Base-by-base conservation (phyloP, 306 rosid genomes). In the Arachis hypogaea region DNA sequence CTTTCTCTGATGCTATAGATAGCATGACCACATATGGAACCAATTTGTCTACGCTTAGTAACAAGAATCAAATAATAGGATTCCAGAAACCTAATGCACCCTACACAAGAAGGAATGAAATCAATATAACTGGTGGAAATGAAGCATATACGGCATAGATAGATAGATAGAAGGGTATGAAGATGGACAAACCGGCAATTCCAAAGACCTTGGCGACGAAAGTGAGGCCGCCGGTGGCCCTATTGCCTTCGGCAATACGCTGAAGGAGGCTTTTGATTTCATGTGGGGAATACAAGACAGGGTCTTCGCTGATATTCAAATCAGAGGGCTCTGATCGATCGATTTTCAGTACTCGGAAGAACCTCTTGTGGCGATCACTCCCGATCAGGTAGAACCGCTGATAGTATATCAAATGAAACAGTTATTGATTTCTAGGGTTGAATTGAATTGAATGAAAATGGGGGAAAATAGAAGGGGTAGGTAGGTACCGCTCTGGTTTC, bases 281-380 rank as follows among this genome's bases (percentile, higher is more conserved):
- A 12, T 85, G 87, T 1, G 88, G 84, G 3, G 98, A 94, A 82
- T 94, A 94, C 5, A 89, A 80, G 7, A 87, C 96, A 0, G 97
- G 98, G 71, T 94, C 98, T 81, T 94, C 95, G 56, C 91, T 87
- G 44, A 91, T 77, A 36, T 86, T 87, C 66, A 94, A 91, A 82
- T 94, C 98, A 1, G 89, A 88, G 8, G 88, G 86, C 72, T 94
- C 98, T 7, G 94, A 89, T n/a, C 98, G 95, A 80, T 94, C 98
- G 4, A 94, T 88, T 84, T 94, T 94, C 82, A 94, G 75, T 16
- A 94, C 96, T 2, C 97, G 88, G 71, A 82, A 88, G 78, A 85
- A 80, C 67, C 79, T 84, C 87, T 91, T 91, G 76, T 85, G 81
- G 61, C 96, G 85, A 84, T 94, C 98, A 66, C 96, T 88, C 6